Conservation (phyloP, 495 filamentous ascomycete genomes). For the Daldinia childiae region DNA sequence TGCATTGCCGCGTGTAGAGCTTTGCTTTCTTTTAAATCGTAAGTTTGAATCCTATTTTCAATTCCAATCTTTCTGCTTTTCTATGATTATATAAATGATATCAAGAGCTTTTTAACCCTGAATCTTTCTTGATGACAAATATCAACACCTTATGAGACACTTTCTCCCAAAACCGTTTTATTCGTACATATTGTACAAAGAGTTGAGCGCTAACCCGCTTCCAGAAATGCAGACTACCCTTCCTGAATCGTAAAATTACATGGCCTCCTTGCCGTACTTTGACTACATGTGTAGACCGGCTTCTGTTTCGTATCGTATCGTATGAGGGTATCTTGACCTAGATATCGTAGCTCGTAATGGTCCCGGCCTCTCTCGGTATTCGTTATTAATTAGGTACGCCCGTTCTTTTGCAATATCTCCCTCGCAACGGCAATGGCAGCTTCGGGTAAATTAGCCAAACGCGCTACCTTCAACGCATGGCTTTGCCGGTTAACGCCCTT, state of each 20-base stretch:
- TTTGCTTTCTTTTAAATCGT: conserved; percentile 52
- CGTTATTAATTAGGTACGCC: neutral
- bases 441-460: conserved; percentile 79
- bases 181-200: conserved; percentile 26
- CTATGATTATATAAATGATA: conserved; percentile 60
- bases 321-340: conserved; percentile 27
- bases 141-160: conserved; percentile 63
- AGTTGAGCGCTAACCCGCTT: conserved; percentile 47
- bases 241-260: conserved; percentile 6
- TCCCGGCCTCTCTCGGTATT: too few species aligned
- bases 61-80: conserved; percentile 36
- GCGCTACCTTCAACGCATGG: conserved; percentile 92
- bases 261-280: neutral
- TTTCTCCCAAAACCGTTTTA: conserved; percentile 22
- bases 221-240: conserved; percentile 15
- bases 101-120: conserved; percentile 69
- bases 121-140: conserved; percentile 58
- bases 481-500: conserved; percentile 85
- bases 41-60: conserved; percentile 46
- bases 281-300: neutral
- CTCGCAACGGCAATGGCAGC: conserved; percentile 66
- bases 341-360: conserved; percentile 3
- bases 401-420: conserved; percentile 47
- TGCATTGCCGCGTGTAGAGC: conserved; percentile 11
- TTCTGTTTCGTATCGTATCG: neutral